These are phyloP conservation scores for Colletotrichum orbiculare DNA, from an alignment of 2,329 filamentous ascomycete genomes.

Conservation along the genomic window DNA sequence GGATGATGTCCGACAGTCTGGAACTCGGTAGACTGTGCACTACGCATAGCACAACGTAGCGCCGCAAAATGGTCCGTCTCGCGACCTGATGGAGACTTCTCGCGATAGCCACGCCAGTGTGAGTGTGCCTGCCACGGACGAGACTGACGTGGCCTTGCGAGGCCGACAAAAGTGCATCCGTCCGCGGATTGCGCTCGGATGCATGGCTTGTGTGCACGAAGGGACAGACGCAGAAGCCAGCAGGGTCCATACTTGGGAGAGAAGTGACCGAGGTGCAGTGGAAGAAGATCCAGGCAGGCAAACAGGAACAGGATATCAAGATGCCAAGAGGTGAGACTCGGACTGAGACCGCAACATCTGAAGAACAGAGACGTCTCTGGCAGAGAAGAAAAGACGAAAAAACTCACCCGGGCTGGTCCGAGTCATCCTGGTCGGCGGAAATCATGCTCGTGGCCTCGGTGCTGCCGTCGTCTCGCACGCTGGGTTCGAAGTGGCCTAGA, in stretches of 20 bases:
- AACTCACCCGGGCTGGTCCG: conserved; percentile 13
- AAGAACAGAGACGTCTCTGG: background rate
- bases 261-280: background rate
- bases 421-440: conserved; percentile 18
- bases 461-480: conserved; percentile 14
- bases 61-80: too few relatives aligned
- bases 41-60: too few relatives aligned
- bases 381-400: background rate
- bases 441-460: conserved; percentile 18
- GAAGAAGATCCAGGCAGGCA: conserved; percentile 9
- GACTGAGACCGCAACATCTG: conserved; percentile 2
- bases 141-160: conserved; percentile 30
- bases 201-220: conserved; percentile 12
- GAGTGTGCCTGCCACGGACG: conserved; percentile 10
- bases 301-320: conserved; percentile 12
- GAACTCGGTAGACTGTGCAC: too few relatives aligned
- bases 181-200: conserved; percentile 19
- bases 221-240: background rate
- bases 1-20: too few relatives aligned
- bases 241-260: conserved; percentile 2
- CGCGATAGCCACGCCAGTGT: conserved; percentile 12
- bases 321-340: conserved; percentile 8
- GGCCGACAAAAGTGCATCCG: conserved; percentile 14
- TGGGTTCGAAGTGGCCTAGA: background rate
- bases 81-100: too few relatives aligned